A percentile compares a stretch with the other conserved stretches of the same genome.
These are phyloP conservation scores for Mycena latifolia DNA, from an alignment of 768 basidiomycete genomes.

Conservation along the genomic window DNA sequence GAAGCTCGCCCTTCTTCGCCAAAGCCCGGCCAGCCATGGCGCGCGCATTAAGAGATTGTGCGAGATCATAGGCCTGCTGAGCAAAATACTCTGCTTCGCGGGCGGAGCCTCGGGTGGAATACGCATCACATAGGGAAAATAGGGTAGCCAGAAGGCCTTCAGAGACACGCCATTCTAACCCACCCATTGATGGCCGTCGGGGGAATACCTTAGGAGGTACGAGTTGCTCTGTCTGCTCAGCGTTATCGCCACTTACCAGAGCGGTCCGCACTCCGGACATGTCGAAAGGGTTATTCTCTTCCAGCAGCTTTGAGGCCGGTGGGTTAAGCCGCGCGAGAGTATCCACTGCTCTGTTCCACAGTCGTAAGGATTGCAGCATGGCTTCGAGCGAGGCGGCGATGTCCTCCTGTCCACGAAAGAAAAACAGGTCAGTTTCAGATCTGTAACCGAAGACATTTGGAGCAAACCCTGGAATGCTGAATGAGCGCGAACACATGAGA, in stretches of 20 bases:
- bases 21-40: slow-evolving; percentile 75
- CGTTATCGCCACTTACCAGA: slow-evolving; percentile 45
- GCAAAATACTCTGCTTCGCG: slow-evolving; percentile 90
- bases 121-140: slow-evolving; percentile 73
- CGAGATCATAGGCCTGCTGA: slow-evolving; percentile 81
- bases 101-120: slow-evolving; percentile 81
- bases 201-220: slow-evolving; percentile 43
- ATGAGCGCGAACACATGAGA: slow-evolving; percentile 77
- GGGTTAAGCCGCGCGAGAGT: slow-evolving; percentile 71
- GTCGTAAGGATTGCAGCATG: slow-evolving; percentile 76
- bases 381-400: slow-evolving; percentile 65
- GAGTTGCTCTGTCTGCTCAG: slow-evolving; percentile 35
- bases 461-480: slow-evolving; percentile 71
- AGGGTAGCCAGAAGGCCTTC: slow-evolving; percentile 77
- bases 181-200: slow-evolving; percentile 57
- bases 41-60: slow-evolving; percentile 74
- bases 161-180: slow-evolving; percentile 81
- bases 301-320: slow-evolving; percentile 42
- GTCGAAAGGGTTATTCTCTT: slow-evolving; percentile 72
- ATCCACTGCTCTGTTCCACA: slow-evolving; percentile 87
- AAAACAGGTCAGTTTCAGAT: slow-evolving; percentile 6
- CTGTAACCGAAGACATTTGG: slow-evolving; percentile 3
- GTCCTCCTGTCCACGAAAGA: slow-evolving; percentile 63
- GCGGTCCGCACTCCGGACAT: slow-evolving; percentile 59
- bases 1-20: slow-evolving; percentile 76